Base-by-base conservation (phyloP, 225 moss, liverwort and hornwort genomes). In the Polytrichum commune region DNA sequence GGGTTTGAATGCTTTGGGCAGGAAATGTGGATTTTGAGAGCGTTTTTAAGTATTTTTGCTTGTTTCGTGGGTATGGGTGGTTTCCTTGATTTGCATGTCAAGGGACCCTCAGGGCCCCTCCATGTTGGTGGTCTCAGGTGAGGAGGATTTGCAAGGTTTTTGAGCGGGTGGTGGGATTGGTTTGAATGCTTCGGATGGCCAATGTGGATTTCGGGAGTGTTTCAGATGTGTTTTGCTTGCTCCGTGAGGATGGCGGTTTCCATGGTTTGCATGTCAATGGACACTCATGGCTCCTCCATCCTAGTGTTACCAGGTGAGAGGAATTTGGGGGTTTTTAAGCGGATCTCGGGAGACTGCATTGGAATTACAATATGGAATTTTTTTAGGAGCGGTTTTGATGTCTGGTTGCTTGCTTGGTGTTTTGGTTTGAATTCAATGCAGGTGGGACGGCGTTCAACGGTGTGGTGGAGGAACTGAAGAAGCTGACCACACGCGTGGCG, bases 381-480 rank as follows among this genome's bases (percentile, higher is more conserved):
- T n/a, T 58, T 58, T 58, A 25, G 8, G 18, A 24, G 57, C 5
- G 5, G 57, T 64, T 29, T 73, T 65, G 66, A 53, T 9, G 24
- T 56, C 0, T 5, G 29, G 30, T 53, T 46, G 29, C 38, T 32
- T 64, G 66, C 66, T 38, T 30, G 4, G 0, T 46, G 46, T 30
- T 30, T 30, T 0, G 46, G 46, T 13, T 32, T 46, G 46, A 46
- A 46, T 46, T 67, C 46, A 63, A 35, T 80, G 75, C 78, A 98
- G 98, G 98, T 68, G 98, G 98, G 71, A 98, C 98, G 55, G 95
- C 98, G 38, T 98, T 98, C 62, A 98, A 98, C 54, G 98, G 98
- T 19, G 93, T 98, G n/a, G 98, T 98, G 56, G 98, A 93, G 73
- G 98, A 98, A 85, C 81, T 98, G 60, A 98, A 95, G 84, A 91